These are phyloP conservation scores for Salix exigua DNA, from an alignment of 345 rosid species.

Conservation along the genomic window DNA sequence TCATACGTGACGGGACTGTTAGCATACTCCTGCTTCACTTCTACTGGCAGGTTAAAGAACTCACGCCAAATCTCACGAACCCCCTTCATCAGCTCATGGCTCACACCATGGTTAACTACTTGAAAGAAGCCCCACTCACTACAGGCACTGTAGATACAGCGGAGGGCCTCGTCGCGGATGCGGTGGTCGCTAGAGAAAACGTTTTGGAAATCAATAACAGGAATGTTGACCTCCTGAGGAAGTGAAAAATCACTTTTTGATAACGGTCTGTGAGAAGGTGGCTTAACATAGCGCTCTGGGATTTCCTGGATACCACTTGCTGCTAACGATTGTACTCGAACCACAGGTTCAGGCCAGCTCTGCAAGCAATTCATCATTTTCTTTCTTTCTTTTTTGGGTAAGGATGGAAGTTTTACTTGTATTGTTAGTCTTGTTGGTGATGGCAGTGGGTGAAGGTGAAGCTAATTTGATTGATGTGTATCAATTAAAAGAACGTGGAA, in stretches of 20 bases:
- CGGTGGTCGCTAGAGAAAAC: constrained; percentile 10
- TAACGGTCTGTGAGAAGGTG: constrained; percentile 11
- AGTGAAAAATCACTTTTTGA: neutral
- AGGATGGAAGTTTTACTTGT: neutral
- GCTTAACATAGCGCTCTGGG: constrained; percentile 25
- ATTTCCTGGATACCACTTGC: constrained; percentile 25
- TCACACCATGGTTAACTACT: constrained; percentile 27
- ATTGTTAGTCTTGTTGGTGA: neutral
- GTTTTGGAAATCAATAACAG: constrained; percentile 18
- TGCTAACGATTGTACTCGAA: constrained; percentile 24
- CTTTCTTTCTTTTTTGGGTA: neutral
- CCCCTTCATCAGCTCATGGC: constrained; percentile 14
- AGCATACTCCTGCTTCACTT: constrained; percentile 22
- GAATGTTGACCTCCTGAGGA: constrained; percentile 8
- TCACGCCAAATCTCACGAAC: constrained; percentile 24
- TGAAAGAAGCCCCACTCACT: constrained; percentile 35
- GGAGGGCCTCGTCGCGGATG: constrained; percentile 6
- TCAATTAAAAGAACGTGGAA: neutral
- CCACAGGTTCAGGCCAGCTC: constrained; percentile 31
- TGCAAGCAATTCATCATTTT: constrained; percentile 16
- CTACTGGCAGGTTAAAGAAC: constrained; percentile 24
- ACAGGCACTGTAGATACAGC: constrained; percentile 7
- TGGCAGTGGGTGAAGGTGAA: neutral
- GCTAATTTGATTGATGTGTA: neutral
- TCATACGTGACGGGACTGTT: constrained; percentile 25